Conservation (phyloP, 192 early-diverging fungal species). For the Podila horticola region DNA sequence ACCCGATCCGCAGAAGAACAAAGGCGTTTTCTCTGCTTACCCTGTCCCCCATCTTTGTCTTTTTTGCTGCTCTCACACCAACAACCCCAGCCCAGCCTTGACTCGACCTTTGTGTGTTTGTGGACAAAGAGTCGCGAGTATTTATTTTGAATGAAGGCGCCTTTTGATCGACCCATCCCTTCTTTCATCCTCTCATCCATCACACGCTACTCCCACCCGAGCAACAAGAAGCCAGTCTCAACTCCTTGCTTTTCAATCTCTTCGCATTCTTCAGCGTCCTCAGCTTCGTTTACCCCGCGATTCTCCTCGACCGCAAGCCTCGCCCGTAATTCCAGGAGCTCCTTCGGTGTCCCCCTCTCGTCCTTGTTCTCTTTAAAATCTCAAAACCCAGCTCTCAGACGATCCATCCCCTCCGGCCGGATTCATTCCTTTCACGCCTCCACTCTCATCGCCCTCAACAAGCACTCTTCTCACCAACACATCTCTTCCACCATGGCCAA, state of each 20-base stretch:
- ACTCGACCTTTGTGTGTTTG: no score
- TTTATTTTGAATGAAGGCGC: no score
- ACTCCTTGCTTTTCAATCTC: conserved; percentile 1
- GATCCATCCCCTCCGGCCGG: conserved; percentile 3
- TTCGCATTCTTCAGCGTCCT: background rate
- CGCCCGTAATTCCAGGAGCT: conserved; percentile 4
- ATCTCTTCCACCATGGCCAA: conserved; percentile 53
- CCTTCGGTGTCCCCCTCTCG: background rate
- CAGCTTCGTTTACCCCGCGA: background rate
- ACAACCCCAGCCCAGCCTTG: no score
- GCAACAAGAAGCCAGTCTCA: no score
- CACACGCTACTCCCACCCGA: no score
- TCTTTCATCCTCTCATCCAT: no score
- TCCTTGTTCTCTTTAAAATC: background rate
- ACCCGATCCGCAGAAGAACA: no score
- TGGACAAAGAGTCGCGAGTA: no score
- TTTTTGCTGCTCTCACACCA: no score
- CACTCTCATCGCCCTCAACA: background rate
- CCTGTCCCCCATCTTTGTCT: no score
- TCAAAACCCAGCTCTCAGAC: background rate
- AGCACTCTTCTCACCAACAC: background rate
- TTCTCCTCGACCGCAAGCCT: conserved; percentile 4
- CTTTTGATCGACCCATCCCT: no score
- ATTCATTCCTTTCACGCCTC: conserved; percentile 10
- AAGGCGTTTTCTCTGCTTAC: no score